Percentiles rank a stretch among this genome's conserved stretches.
phyloP scores from a whole-genome alignment of 1,284 basidiomycete species.

The Macrocystidia cucumis region DNA sequence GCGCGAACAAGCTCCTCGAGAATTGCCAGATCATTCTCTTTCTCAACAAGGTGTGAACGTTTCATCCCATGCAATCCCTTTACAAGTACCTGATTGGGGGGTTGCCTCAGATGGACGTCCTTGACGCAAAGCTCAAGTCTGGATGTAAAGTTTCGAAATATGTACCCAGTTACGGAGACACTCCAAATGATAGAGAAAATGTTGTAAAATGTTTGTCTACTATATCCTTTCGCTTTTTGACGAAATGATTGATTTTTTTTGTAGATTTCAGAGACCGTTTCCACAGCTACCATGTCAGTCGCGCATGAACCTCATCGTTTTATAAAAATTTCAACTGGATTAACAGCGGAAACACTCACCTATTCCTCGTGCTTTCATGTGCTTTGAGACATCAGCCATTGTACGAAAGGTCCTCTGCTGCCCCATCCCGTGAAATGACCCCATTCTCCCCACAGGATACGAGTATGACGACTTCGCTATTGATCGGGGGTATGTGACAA shows the following conservation, averaged over 20 bases:
- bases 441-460: conserved; percentile 23
- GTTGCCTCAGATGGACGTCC: conserved; percentile 43
- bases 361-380: conserved; percentile 37
- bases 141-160: conserved; percentile 52
- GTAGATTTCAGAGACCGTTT: conserved; percentile 49
- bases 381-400: conserved; percentile 41
- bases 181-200: conserved; percentile 43
- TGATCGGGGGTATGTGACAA: conserved; percentile 22
- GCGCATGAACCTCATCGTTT: background rate
- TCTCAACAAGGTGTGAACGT: conserved; percentile 51
- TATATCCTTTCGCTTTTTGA: background rate
- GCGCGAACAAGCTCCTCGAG: conserved; percentile 45
- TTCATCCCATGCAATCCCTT: background rate
- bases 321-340: conserved; percentile 2
- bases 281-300: conserved; percentile 35
- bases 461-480: conserved; percentile 25
- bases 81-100: background rate
- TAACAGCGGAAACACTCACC: conserved; percentile 38
- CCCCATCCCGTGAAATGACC: background rate
- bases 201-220: conserved; percentile 39
- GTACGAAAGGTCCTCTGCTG: conserved; percentile 19
- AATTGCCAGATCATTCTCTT: conserved; percentile 56
- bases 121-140: conserved; percentile 45
- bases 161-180: conserved; percentile 54
- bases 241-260: conserved; percentile 2